These are phyloP conservation scores for Otatea glauca DNA, from an alignment of 176 grass and related monocot species.

Conservation along the genomic window DNA sequence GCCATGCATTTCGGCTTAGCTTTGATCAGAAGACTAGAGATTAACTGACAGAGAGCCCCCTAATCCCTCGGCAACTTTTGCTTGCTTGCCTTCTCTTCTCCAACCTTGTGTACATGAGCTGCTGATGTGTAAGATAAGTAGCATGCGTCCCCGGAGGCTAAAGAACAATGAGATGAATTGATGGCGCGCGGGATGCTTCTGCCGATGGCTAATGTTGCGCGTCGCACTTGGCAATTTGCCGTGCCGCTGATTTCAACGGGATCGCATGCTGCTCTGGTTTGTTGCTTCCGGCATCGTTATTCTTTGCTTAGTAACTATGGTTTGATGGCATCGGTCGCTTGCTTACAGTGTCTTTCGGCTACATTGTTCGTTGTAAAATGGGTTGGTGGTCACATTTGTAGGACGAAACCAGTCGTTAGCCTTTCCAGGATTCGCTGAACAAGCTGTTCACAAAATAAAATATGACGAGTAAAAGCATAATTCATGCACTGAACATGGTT, in stretches of 20 bases:
- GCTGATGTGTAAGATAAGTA: conserved; percentile 47
- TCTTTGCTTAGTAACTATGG: neutral
- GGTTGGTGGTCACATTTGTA: neutral
- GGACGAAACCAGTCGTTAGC: neutral
- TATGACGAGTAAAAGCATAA: too few relatives aligned
- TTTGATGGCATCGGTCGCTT: neutral
- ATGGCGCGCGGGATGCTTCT: neutral
- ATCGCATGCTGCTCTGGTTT: conserved; percentile 20
- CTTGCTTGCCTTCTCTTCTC: neutral
- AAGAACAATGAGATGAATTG: neutral
- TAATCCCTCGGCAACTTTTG: conserved; percentile 29
- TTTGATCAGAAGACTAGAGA: conserved; percentile 28
- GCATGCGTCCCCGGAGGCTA: neutral
- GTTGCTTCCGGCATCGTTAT: conserved; percentile 15
- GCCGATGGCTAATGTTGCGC: neutral
- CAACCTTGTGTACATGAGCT: conserved; percentile 41
- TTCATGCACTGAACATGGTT: neutral
- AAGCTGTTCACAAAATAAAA: neutral
- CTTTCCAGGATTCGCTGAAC: neutral
- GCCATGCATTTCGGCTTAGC: conserved; percentile 30
- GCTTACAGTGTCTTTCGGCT: neutral
- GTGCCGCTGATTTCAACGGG: conserved; percentile 9
- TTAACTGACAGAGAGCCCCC: conserved; percentile 21
- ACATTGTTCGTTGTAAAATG: neutral
- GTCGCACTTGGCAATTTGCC: neutral